phyloP scores from a whole-genome alignment of 1,284 basidiomycete genomes.

The Vanrija sp. region DNA sequence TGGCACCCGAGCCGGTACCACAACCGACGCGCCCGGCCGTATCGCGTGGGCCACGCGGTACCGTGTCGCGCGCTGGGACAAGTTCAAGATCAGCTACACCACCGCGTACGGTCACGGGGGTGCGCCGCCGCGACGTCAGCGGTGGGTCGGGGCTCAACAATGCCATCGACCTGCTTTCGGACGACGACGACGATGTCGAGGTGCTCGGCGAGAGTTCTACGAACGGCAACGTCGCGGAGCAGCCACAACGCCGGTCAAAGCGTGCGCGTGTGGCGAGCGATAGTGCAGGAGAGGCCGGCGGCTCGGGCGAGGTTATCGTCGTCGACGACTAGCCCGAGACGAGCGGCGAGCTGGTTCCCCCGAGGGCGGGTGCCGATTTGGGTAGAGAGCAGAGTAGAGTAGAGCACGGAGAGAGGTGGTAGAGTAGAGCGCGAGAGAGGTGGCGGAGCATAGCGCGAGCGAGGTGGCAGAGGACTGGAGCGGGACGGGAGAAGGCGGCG shows the following conservation, averaged over 20 bases:
- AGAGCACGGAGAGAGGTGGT: too few species aligned
- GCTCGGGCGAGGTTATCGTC: conserved; percentile 35
- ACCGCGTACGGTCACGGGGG: conserved; percentile 2
- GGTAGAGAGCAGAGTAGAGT: too few species aligned
- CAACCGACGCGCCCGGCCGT: neutral
- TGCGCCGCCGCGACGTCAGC: neutral
- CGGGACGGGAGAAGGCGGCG: too few species aligned
- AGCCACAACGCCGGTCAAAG: conserved; percentile 5
- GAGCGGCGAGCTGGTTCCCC: neutral
- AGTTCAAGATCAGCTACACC: neutral
- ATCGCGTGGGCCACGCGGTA: neutral
- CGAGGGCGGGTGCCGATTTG: too few species aligned
- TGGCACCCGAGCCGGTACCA: neutral
- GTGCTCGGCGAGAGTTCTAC: conserved; percentile 4
- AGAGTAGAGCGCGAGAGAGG: too few species aligned
- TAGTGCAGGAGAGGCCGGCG: neutral
- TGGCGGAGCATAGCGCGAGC: too few species aligned
- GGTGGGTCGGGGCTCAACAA: too few species aligned
- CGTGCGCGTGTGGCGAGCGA: conserved; percentile 4
- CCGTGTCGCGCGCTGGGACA: too few species aligned
- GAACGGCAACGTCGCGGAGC: neutral
- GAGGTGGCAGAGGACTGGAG: too few species aligned
- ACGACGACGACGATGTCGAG: conserved; percentile 12
- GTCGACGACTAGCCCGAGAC: conserved; percentile 30
- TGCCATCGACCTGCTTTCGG: conserved; percentile 1